A percentile compares a stretch with the other conserved stretches of the same genome.
Evolutionary conservation across 768 basidiomycete species (phyloP).

Genomic region (Tricholoma flavovirens): DNA sequence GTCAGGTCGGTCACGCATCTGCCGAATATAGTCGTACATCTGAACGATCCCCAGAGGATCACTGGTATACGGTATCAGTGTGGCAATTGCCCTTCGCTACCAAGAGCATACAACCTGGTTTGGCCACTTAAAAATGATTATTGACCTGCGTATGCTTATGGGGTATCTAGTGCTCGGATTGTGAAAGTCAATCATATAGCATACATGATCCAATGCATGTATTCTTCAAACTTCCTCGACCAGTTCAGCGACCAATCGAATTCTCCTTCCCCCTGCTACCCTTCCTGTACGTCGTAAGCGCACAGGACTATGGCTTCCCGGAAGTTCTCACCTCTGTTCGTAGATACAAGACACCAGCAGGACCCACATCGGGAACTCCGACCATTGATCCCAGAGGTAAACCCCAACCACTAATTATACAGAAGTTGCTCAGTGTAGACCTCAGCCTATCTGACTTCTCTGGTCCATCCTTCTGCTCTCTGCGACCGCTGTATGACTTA

Average conservation of each 20-base stretch:
- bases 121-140: conserved; percentile 14
- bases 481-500: conserved; percentile 84
- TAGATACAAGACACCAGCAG: conserved; percentile 64
- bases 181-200: conserved; percentile 72
- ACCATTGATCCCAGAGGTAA: conserved; percentile 55
- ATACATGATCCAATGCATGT: conserved; percentile 81
- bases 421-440: neutral
- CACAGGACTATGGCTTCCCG: neutral
- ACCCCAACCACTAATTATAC: neutral
- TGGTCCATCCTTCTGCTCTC: conserved; percentile 62
- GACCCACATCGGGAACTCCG: conserved; percentile 38
- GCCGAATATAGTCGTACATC: neutral
- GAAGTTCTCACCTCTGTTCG: conserved; percentile 6
- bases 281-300: conserved; percentile 42
- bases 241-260: conserved; percentile 54
- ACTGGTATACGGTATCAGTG: conserved; percentile 84
- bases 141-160: neutral
- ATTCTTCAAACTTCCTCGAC: conserved; percentile 84
- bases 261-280: conserved; percentile 62
- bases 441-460: conserved; percentile 55
- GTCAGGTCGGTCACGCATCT: conserved; percentile 36
- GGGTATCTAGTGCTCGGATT: conserved; percentile 63
- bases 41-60: conserved; percentile 47
- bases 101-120: conserved; percentile 71
- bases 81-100: conserved; percentile 77